Evolutionary conservation across 2,329 filamentous ascomycete genomes (phyloP), one percentile per base, ranked within the genome.

Genomic region (Rutstroemia sp.): DNA sequence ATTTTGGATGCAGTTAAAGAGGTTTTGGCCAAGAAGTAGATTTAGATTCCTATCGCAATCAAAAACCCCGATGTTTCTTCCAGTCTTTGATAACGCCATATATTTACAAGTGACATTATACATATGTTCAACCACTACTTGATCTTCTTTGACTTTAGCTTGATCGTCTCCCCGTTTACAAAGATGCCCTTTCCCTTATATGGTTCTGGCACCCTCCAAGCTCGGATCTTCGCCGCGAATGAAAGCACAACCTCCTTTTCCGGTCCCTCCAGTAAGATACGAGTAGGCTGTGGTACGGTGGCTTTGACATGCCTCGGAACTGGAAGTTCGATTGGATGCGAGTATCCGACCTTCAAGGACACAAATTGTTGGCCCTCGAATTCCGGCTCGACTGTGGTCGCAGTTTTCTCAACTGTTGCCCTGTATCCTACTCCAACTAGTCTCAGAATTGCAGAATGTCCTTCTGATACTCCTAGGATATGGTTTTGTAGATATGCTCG

Each of bases 121-220:
- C 62, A 65, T 62, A 57, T 50, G 37, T 42, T 38, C 38, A 58
- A 21, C 41, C 42, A 70, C 76, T 84, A 94, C 79, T 92, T 92
- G 73, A 92, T 90, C 82, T 92, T 94, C 87, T 96, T 99, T 68
- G 89, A 87, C 86, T 99, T 99, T 73, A 99, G 73, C 80, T 88
- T 95, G 76, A 99, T 96, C 30, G 91, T 96, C 80, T 99, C 91
- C 61, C 92, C 90, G 69, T 97, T 95, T 67, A 99, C 86, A 71
- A 97, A 99, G 66, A 99, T 95, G 66, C 94, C 94, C 83, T 99
- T 97, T 64, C 94, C 94, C 83, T 99, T 99, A 75, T 99, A 99
- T 63, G 94, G 94, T 76, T 99, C 94, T 30, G 94, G 94, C 62
- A 81, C 82, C 70, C 94, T 86, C 92, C 92, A 97, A 73, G 78